Evolutionary conservation across 1,284 basidiomycete species (phyloP), one percentile per base, ranked within the genome.

Genomic region (Boletellus sp.): DNA sequence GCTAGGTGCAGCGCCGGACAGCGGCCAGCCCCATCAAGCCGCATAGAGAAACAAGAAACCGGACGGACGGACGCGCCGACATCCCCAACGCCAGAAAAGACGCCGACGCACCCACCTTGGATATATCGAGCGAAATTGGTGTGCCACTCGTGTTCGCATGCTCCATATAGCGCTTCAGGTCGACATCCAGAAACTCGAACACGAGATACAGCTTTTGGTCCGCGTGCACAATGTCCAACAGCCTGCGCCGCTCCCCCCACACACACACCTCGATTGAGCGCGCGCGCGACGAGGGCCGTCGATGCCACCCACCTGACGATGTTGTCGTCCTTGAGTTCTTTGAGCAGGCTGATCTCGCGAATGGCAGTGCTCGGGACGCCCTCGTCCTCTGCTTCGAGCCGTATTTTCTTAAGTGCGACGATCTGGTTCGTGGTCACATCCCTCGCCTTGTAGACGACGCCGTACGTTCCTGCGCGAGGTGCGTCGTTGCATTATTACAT

Each of bases 331-430:
- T 91, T 91, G 56, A 99, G 81, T 69, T 99, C 95, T 70, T 98
- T 99, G 61, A 99, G 74, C 52, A 99, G 73, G 69, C 91, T 94
- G 69, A 99, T 98, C 73, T 99, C 95, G 44, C 95, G 82, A 64
- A 99, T 96, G 47, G 95, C 95, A 13, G 96, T 99, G 58, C 88
- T 92, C 5, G 95, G 95, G 16, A 98, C 95, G 19, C 95, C 95
- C 65, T 99, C 93, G 58, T 96, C 96, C 70, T 99, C 95, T 16
- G 94, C 92, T 68, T 99, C 96, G 29, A 99, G 82, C 47, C 95
- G 81, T 62, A 99, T 99, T 78, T 99, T 98, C 80, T 99, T 99
- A 61, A 94, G 75, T 39, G 94, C 94, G 42, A 94, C 94, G 58
- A 91, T 81, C 68, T 82, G 64, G 71, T 90, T 82, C 43, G 82